Evolutionary conservation across 352 stramenopile species (phyloP).

Genomic region (Phytophthora aleatoria): DNA sequence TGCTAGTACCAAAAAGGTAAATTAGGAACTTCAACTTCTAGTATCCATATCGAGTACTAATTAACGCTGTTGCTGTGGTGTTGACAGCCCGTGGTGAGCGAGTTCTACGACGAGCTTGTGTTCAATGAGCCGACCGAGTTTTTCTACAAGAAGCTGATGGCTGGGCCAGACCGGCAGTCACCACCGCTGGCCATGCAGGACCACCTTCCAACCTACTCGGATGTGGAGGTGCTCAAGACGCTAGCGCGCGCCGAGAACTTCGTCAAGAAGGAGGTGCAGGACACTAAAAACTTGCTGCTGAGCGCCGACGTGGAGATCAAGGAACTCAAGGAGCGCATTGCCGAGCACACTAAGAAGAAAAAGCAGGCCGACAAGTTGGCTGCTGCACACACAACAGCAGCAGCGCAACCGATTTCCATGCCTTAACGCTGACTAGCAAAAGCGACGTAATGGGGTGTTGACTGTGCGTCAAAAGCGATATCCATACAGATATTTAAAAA

Average conservation of each 20-base stretch:
- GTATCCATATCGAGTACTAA: conserved; percentile 1
- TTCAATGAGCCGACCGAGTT: conserved; percentile 96
- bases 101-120: conserved; percentile 98
- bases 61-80: conserved; percentile 1
- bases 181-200: conserved; percentile 78
- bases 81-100: conserved; percentile 90
- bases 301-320: conserved; percentile 74
- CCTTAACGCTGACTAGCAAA: conserved; percentile 1
- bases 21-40: conserved; percentile 3
- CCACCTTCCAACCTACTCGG: conserved; percentile 87
- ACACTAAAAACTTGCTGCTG: conserved; percentile 73
- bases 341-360: conserved; percentile 81
- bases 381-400: conserved; percentile 17
- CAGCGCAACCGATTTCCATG: conserved; percentile 2
- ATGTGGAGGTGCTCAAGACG: conserved; percentile 87
- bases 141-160: conserved; percentile 94
- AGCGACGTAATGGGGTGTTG: background rate
- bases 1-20: conserved; percentile 90
- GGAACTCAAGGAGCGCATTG: conserved; percentile 75
- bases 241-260: conserved; percentile 86
- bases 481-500: conserved; percentile 17
- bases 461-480: background rate
- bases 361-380: conserved; percentile 64
- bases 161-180: conserved; percentile 68
- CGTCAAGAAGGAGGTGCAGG: conserved; percentile 71